Conservation (phyloP, 2,329 filamentous ascomycete species). For the Fusarium acutatum region DNA sequence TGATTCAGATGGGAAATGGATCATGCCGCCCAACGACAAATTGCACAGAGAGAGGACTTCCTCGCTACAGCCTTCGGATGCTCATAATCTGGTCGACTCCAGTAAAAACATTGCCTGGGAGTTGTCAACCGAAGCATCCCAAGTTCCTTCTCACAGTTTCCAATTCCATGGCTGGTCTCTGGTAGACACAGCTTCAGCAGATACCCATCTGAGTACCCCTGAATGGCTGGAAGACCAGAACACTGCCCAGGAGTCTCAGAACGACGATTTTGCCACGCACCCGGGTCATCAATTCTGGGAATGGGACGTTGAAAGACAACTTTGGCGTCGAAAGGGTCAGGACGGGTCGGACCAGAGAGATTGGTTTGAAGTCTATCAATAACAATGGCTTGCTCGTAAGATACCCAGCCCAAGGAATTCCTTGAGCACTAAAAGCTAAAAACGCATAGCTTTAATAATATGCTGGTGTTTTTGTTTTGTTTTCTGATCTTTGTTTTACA, state of each 20-base stretch:
- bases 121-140: neutral
- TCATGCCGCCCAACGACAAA: neutral
- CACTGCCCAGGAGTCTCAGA: neutral
- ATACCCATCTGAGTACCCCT: neutral
- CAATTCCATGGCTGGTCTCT: neutral
- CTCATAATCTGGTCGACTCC: neutral
- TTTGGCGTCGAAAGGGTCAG: slow-evolving; percentile 6
- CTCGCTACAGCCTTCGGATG: neutral
- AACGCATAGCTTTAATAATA: neutral
- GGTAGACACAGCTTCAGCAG: neutral
- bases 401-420: neutral
- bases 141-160: neutral
- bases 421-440: neutral
- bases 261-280: slow-evolving; percentile 8
- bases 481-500: neutral
- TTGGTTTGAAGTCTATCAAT: slow-evolving; percentile 15
- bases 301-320: slow-evolving; percentile 17
- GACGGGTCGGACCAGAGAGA: slow-evolving; percentile 6
- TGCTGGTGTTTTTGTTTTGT: neutral
- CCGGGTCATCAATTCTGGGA: slow-evolving; percentile 14
- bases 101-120: neutral
- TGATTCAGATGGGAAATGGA: neutral
- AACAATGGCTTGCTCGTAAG: slow-evolving; percentile 3
- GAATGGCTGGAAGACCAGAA: neutral
- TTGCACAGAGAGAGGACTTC: neutral